A percentile compares a stretch with the other conserved stretches of the same genome.
These are phyloP conservation scores for Hyaloscypha variabilis DNA, from an alignment of 495 filamentous ascomycete genomes.

Conservation along the genomic window DNA sequence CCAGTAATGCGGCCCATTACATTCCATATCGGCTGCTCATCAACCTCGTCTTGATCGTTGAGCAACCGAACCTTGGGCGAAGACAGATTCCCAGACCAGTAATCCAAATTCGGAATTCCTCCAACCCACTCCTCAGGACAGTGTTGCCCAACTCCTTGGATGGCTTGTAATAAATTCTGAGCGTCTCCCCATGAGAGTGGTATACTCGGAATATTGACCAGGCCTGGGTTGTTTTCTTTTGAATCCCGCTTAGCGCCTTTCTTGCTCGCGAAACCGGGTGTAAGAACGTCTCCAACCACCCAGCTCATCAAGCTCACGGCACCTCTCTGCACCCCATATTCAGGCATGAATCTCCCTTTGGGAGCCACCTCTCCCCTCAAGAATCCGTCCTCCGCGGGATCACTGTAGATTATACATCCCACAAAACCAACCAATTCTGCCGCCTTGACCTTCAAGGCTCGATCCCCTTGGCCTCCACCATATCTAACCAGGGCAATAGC, in stretches of 20 bases:
- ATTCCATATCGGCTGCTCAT: constrained; percentile 87
- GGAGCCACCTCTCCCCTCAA: constrained; percentile 68
- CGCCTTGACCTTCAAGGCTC: constrained; percentile 83
- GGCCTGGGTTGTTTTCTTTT: constrained; percentile 69
- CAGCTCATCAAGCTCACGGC: constrained; percentile 81
- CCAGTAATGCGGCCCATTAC: constrained; percentile 80
- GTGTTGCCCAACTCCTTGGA: constrained; percentile 75
- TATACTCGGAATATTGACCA: constrained; percentile 84
- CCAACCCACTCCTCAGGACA: constrained; percentile 77
- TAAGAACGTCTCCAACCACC: constrained; percentile 86
- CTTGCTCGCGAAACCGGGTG: constrained; percentile 82
- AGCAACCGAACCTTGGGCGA: constrained; percentile 82
- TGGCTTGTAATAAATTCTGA: constrained; percentile 70
- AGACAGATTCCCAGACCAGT: constrained; percentile 77
- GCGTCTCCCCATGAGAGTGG: constrained; percentile 91
- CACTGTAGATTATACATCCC: constrained; percentile 90
- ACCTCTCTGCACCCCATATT: constrained; percentile 80
- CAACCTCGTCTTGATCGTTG: constrained; percentile 84
- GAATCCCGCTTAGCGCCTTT: constrained; percentile 65
- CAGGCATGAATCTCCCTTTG: constrained; percentile 75
- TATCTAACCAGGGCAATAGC: constrained; percentile 84
- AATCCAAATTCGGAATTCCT: constrained; percentile 67
- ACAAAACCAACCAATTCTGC: constrained; percentile 82
- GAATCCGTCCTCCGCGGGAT: constrained; percentile 82
- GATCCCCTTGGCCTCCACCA: constrained; percentile 71